Base-by-base conservation (phyloP, 768 basidiomycete genomes). In the Fomitopsis serialis region DNA sequence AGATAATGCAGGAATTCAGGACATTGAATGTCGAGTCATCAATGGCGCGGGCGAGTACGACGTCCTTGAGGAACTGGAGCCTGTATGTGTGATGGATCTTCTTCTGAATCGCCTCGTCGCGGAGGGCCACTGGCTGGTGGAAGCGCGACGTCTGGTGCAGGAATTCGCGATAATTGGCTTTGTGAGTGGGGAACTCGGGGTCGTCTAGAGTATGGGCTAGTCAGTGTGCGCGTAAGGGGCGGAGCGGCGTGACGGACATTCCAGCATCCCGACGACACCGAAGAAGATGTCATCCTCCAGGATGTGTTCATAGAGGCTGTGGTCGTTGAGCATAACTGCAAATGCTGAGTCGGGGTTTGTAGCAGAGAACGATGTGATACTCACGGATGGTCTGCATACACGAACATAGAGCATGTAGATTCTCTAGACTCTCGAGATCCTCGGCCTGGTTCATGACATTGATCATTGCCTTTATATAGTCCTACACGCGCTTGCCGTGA, bases 41-140 rank as follows among this genome's bases (percentile, higher is more conserved):
- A 46, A 98, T 80, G 1, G 87, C 86, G 17, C 97, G 87, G 0
- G 94, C 92, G 46, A 99, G 88, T 40, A 99, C 92, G 54, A 99
- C 96, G 67, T 99, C 97, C 68, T 98, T 98, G 63, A 99, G 86
- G 71, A 93, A 98, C 65, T 93, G 92, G 7, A 99, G 79, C 19
- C 97, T 91, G 68, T 98, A 98, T 2, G 94, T 98, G 65, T 97
- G 93, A 70, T 98, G 96, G 24, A 98, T 88, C 71, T 98, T 98
- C 53, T 79, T 80, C 62, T 88, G 85, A 43, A 97, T 86, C 42
- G 68, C 59, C 19, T 77, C 70, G 61, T 96, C 92, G 42, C 80
- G 79, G 64, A 98, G 88, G 27, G 81, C 78, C 58, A 98, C 85
- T 43, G 95, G 93, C 69, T 96, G 85, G 63, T 91, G 89, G 71